Conservation (phyloP, 2,329 filamentous ascomycete species). For the Epichloe uncinata region DNA sequence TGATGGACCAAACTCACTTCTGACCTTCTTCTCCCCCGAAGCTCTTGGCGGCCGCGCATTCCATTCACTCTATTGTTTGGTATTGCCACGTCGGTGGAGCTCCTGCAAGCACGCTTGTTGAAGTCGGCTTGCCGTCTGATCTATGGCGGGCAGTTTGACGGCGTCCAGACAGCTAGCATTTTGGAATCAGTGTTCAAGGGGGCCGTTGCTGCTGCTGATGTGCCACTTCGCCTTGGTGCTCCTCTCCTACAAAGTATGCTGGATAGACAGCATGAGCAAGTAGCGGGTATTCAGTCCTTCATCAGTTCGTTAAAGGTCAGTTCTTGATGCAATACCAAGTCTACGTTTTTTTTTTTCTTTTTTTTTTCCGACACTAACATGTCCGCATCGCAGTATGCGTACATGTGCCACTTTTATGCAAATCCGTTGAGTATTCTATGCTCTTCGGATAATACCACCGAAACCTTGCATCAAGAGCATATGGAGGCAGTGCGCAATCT, state of each 20-base stretch:
- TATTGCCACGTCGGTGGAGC: constrained; percentile 68
- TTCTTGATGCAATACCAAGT: background rate
- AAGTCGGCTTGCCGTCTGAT: constrained; percentile 55
- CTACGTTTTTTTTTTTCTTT: background rate
- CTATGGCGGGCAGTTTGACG: constrained; percentile 61
- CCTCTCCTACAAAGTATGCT: constrained; percentile 49
- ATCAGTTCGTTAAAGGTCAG: constrained; percentile 53
- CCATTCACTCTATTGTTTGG: constrained; percentile 68
- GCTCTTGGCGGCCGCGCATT: constrained; percentile 58
- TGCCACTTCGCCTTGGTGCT: constrained; percentile 49
- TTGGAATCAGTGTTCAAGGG: constrained; percentile 59
- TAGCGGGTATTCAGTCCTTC: constrained; percentile 62
- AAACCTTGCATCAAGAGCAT: constrained; percentile 43
- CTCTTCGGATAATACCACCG: constrained; percentile 14
- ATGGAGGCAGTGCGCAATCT: constrained; percentile 54
- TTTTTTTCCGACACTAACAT: background rate
- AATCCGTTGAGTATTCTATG: constrained; percentile 59
- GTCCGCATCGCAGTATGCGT: constrained; percentile 49
- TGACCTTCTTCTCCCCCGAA: constrained; percentile 15
- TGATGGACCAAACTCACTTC: background rate
- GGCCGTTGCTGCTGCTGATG: constrained; percentile 44
- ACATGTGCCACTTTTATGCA: constrained; percentile 78
- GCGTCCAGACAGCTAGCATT: constrained; percentile 57
- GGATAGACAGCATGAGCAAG: constrained; percentile 62
- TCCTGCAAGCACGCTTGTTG: constrained; percentile 61